Evolutionary conservation across 2,329 filamentous ascomycete genomes (phyloP), one percentile per base, ranked within the genome.

Genomic region (Cercospora sp.): DNA sequence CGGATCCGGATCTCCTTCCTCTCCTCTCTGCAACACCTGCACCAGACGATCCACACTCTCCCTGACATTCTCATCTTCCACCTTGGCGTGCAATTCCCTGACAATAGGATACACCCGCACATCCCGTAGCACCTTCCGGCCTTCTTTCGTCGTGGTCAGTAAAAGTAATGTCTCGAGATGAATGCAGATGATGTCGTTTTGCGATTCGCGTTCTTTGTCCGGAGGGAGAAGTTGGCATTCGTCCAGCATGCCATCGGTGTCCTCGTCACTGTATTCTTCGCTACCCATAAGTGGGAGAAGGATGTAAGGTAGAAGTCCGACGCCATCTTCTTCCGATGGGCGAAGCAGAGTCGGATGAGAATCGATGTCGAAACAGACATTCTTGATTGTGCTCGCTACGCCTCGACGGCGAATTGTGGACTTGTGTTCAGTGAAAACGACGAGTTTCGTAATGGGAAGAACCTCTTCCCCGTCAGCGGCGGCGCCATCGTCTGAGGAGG

Each of bases 321-420:
- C 89, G 45, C 89, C 89, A 18, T 89, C 87, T 62, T 91, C 88
- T 0, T 87, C 73, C 4, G 79, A 75, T 10, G 79, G 74, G 3
- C 79, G 85, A 57, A 97, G 81, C 63, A 97, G 89, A 12, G 45
- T 67, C 8, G 36, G 83, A 75, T 98, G 94, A 0, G 90, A 86
- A 3, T 87, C 80, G 5, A 94, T 81, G 75, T 96, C 91, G 77
- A 99, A 98, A 6, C 92, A 89, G 31, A 92, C 88, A 77, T 99
- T 99, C 80, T 98, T 98, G 78, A 99, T 93, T 9, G 93, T 95
- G 69, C 90, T 93, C 7, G 94, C 94, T n/a, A 97, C 94, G n/a
- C 95, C 95, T 75, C 93, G 92, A 64, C 95, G 86, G 67, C 95
- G 88, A 64, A 97, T 89, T 30, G 90, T 86, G 2, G 92, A 96